Percentiles rank a stretch among this genome's conserved stretches.
Conservation (phyloP, 768 basidiomycete species). For the Russula virescens region DNA sequence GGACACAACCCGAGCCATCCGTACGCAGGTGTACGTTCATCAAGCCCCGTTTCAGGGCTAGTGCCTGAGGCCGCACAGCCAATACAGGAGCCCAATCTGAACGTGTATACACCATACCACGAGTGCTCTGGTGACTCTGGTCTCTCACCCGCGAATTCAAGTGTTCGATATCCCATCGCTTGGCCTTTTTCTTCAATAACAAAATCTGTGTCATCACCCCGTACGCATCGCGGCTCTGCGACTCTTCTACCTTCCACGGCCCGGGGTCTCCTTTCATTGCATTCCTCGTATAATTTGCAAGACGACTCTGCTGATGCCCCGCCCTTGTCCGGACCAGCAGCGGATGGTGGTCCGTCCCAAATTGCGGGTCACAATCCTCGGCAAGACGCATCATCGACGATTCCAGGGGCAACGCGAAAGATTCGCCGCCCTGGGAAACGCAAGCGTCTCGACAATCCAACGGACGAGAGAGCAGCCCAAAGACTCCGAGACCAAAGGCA, state of each 20-base stretch:
- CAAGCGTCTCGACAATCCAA: not conserved
- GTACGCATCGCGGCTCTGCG: not conserved
- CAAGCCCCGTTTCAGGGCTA: no score
- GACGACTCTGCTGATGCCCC: not conserved
- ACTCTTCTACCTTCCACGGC: no score
- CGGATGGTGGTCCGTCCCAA: no score
- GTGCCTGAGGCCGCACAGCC: no score
- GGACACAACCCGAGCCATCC: not conserved
- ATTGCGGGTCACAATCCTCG: not conserved
- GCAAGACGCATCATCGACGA: not conserved
- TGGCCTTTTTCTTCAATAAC: no score
- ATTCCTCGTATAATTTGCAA: not conserved
- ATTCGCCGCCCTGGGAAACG: not conserved
- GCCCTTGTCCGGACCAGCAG: not conserved
- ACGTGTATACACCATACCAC: no score
- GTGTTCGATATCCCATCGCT: not conserved
- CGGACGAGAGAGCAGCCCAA: conserved; percentile 6
- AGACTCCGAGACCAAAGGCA: not conserved
- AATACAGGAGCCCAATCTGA: not conserved
- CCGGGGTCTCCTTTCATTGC: no score
- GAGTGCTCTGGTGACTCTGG: no score
- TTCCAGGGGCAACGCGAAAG: not conserved
- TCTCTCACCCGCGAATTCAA: not conserved
- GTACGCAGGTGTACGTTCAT: not conserved
- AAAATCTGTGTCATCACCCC: not conserved